Conservation (phyloP, 441 rosid species). For the Sinapis alba region DNA sequence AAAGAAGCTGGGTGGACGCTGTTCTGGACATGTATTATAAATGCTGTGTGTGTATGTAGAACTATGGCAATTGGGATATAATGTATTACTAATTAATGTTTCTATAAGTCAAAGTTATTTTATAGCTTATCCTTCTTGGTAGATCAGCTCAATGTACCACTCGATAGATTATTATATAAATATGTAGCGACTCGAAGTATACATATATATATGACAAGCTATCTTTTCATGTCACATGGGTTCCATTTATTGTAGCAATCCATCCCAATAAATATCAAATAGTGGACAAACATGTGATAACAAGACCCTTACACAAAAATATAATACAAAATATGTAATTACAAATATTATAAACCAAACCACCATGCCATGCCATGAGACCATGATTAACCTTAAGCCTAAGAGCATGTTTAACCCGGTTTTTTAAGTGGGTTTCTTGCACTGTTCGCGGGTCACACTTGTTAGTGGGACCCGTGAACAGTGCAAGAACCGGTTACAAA, state of each 20-base stretch:
- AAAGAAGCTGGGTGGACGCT: slow-evolving; percentile 31
- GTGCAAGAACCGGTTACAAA: too few relatives aligned
- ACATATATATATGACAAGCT: slow-evolving; percentile 12
- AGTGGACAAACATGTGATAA: slow-evolving; percentile 39
- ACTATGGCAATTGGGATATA: neutral
- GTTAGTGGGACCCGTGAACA: too few relatives aligned
- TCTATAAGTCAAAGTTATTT: slow-evolving; percentile 36
- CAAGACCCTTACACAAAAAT: slow-evolving; percentile 10
- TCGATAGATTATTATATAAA: slow-evolving; percentile 1
- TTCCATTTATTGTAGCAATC: slow-evolving; percentile 43
- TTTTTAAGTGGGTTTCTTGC: too few relatives aligned
- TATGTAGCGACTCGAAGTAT: slow-evolving; percentile 16
- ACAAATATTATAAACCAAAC: slow-evolving; percentile 26
- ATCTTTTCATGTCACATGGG: slow-evolving; percentile 42
- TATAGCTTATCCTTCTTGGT: slow-evolving; percentile 29
- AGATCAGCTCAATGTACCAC: slow-evolving; percentile 8
- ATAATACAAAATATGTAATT: neutral
- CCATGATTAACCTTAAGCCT: too few relatives aligned
- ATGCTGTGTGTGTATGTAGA: slow-evolving; percentile 6
- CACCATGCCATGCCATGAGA: slow-evolving; percentile 44
- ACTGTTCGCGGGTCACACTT: too few relatives aligned
- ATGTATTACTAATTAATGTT: neutral
- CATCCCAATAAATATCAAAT: slow-evolving; percentile 32
- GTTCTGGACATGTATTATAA: slow-evolving; percentile 14
- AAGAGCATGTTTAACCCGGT: too few relatives aligned